Conservation (phyloP, 1,284 basidiomycete genomes). For the Kwoniella shivajii region DNA sequence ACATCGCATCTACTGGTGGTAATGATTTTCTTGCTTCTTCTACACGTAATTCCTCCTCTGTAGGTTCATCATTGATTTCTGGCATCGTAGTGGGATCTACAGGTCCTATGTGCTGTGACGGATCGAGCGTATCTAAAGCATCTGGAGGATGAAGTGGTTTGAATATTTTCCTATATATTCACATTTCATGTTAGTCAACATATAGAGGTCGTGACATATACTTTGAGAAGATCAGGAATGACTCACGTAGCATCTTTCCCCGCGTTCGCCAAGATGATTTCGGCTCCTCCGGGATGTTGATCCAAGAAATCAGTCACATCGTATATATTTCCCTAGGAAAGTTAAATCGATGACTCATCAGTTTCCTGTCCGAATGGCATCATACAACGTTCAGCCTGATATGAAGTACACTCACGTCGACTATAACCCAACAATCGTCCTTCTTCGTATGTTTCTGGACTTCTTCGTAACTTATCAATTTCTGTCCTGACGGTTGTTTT, state of each 20-base stretch:
- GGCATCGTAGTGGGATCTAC: slow-evolving; percentile 63
- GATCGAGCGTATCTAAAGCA: slow-evolving; percentile 52
- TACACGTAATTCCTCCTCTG: slow-evolving; percentile 70
- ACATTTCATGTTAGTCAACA: too few species aligned
- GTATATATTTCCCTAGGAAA: slow-evolving; percentile 48
- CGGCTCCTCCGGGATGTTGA: slow-evolving; percentile 61
- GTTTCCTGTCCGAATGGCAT: too few species aligned
- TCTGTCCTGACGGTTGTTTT: slow-evolving; percentile 42
- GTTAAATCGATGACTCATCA: too few species aligned
- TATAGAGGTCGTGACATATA: too few species aligned
- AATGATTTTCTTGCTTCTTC: slow-evolving; percentile 63
- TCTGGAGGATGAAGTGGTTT: slow-evolving; percentile 56
- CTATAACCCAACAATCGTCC: slow-evolving; percentile 79
- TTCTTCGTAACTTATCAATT: slow-evolving; percentile 57
- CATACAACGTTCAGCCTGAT: background rate
- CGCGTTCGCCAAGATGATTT: slow-evolving; percentile 59
- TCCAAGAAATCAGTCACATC: slow-evolving; percentile 77
- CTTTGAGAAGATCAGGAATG: background rate
- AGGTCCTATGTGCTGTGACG: slow-evolving; percentile 69
- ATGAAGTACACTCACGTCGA: slow-evolving; percentile 55
- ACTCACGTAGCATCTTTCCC: slow-evolving; percentile 63
- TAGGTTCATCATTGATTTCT: slow-evolving; percentile 59
- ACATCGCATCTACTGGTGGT: slow-evolving; percentile 67
- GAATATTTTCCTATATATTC: slow-evolving; percentile 55
- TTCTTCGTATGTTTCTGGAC: slow-evolving; percentile 60